A percentile compares a stretch with the other conserved stretches of the same genome.
These are phyloP conservation scores for Mucuna pruriens DNA, from an alignment of 306 rosid species.

Conservation along the genomic window DNA sequence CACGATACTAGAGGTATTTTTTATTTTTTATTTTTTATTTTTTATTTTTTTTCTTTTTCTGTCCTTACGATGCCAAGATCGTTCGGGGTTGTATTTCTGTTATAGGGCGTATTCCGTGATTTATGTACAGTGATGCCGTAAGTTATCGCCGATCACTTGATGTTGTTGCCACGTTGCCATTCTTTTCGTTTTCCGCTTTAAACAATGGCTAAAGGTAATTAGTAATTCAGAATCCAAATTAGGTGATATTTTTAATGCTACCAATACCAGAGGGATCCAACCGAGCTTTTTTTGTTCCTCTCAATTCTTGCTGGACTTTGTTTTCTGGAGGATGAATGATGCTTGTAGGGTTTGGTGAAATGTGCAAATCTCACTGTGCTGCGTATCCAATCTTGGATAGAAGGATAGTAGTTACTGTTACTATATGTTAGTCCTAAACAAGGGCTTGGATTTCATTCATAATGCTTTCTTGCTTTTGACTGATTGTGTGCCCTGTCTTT, in stretches of 20 bases:
- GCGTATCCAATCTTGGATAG: not conserved
- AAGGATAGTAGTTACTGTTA: not conserved
- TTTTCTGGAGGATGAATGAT: not conserved
- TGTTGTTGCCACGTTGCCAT: not conserved
- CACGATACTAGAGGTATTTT: conserved; percentile 56
- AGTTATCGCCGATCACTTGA: not conserved
- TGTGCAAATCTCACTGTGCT: conserved; percentile 2
- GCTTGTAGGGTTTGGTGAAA: conserved; percentile 2
- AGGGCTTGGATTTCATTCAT: conserved; percentile 19
- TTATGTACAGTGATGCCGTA: not conserved
- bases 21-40: not conserved
- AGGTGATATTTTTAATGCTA: too few relatives aligned
- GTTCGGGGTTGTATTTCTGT: not conserved
- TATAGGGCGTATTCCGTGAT: not conserved
- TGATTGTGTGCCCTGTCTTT: not conserved
- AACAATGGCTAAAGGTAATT: too few relatives aligned
- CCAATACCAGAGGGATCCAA: not conserved
- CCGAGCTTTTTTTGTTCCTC: not conserved
- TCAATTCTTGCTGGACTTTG: not conserved
- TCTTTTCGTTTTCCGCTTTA: not conserved
- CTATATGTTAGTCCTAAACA: not conserved
- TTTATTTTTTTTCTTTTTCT: not conserved
- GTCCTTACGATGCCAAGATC: not conserved
- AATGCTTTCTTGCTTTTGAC: conserved; percentile 13
- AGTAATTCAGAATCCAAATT: not conserved